A percentile compares a stretch with the other conserved stretches of the same genome.
These are phyloP conservation scores for Petunia secreta DNA, from an alignment of 257 asterid genomes.

Conservation along the genomic window DNA sequence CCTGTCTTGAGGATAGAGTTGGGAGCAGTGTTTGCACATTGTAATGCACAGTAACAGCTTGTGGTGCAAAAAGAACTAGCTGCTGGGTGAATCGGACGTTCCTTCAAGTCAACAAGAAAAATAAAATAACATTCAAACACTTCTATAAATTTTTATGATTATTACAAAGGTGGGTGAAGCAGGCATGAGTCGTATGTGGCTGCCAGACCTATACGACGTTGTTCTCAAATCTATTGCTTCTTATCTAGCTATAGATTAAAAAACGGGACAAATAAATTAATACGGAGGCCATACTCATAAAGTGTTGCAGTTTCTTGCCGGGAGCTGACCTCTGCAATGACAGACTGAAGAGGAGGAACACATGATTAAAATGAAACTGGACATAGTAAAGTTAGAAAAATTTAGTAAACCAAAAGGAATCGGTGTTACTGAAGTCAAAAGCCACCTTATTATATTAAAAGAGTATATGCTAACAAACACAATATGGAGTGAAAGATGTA, in stretches of 20 bases:
- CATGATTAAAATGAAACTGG: constrained; percentile 40
- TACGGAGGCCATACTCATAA: constrained; percentile 69
- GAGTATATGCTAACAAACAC: background rate
- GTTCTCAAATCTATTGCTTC: background rate
- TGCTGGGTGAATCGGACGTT: constrained; percentile 94
- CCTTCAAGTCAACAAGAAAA: constrained; percentile 52
- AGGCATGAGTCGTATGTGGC: background rate
- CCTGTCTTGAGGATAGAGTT: constrained; percentile 96
- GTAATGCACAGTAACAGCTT: constrained; percentile 91
- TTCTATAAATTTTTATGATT: background rate
- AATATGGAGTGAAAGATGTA: background rate
- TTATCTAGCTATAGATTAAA: constrained; percentile 15
- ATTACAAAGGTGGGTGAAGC: constrained; percentile 24
- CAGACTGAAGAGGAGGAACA: constrained; percentile 69
- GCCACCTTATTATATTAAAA: constrained; percentile 25
- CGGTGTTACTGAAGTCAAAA: constrained; percentile 7
- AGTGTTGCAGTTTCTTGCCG: constrained; percentile 87
- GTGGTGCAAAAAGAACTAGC: constrained; percentile 98
- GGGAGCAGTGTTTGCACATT: constrained; percentile 94
- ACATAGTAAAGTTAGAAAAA: constrained; percentile 29
- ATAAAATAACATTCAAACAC: background rate
- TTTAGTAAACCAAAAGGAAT: constrained; percentile 12
- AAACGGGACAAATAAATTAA: constrained; percentile 29
- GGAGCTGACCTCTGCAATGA: constrained; percentile 95
- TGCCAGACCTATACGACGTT: background rate